Conservation (phyloP, 352 stramenopile species). For the Globisporangium orthogonon region DNA sequence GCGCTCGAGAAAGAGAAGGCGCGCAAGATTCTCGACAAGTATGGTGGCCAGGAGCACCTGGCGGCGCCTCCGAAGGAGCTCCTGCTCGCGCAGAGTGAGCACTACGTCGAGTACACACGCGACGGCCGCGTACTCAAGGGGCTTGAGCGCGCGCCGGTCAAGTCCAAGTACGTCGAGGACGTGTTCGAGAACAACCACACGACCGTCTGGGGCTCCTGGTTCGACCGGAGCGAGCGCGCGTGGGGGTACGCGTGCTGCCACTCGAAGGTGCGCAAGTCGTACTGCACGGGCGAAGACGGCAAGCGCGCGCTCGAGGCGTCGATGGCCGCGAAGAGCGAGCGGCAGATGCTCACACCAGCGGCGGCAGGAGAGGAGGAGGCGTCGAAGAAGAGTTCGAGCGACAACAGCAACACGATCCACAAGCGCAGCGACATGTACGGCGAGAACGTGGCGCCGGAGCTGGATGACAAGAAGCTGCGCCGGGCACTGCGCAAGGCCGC, state of each 20-base stretch:
- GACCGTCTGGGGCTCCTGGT: conserved; percentile 97
- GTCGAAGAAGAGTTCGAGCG: conserved; percentile 10
- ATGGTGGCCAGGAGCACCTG: conserved; percentile 92
- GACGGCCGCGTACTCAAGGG: conserved; percentile 88
- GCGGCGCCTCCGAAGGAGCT: conserved; percentile 78
- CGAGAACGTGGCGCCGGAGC: conserved; percentile 66
- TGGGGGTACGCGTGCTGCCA: conserved; percentile 99
- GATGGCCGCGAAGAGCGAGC: conserved; percentile 40
- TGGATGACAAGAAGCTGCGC: conserved; percentile 85
- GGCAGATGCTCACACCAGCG: conserved; percentile 40
- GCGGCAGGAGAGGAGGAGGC: conserved; percentile 10
- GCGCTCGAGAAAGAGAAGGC: conserved; percentile 63
- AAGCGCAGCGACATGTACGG: conserved; percentile 88
- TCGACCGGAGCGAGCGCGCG: conserved; percentile 88
- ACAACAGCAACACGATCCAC: conserved; percentile 19
- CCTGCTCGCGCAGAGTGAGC: conserved; percentile 84
- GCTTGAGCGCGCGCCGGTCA: conserved; percentile 69
- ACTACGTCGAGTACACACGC: conserved; percentile 91
- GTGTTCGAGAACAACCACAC: conserved; percentile 95
- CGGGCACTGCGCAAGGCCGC: conserved; percentile 74
- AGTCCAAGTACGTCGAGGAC: conserved; percentile 98
- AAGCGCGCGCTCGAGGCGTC: conserved; percentile 86
- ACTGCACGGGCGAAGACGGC: conserved; percentile 93
- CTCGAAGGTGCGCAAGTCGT: conserved; percentile 92
- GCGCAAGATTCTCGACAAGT: conserved; percentile 91